phyloP scores from a whole-genome alignment of 202 grass and related monocot genomes.

The Bolboschoenoplectus hybrid region DNA sequence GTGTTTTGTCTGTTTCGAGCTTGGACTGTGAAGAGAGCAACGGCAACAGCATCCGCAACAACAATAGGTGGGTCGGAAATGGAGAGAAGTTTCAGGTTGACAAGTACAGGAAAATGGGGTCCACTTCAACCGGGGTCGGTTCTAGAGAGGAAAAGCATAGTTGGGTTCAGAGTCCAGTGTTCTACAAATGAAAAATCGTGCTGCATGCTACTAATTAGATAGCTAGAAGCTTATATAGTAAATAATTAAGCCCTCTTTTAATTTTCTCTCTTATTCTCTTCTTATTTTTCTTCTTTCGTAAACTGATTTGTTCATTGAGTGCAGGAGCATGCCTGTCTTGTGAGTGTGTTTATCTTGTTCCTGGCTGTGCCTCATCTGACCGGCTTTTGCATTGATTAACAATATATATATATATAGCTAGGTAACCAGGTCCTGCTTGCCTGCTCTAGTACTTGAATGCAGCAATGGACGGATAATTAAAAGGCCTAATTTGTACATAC shows the following conservation, averaged over 20 bases:
- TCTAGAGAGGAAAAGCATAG: constrained; percentile 51
- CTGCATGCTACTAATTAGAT: constrained; percentile 3
- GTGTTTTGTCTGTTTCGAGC: constrained; percentile 66
- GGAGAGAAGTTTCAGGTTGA: constrained; percentile 13
- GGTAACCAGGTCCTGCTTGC: too few relatives aligned
- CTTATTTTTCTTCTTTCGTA: neutral
- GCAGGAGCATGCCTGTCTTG: neutral
- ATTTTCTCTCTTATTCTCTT: constrained; percentile 13
- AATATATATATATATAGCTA: too few relatives aligned
- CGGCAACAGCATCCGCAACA: neutral
- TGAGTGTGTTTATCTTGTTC: neutral
- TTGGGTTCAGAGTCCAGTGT: constrained; percentile 48
- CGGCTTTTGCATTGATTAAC: neutral
- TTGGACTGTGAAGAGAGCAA: constrained; percentile 56
- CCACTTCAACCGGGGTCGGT: constrained; percentile 41
- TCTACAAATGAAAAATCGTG: constrained; percentile 26
- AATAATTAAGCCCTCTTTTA: neutral
- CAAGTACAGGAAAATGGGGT: constrained; percentile 36
- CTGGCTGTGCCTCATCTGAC: neutral
- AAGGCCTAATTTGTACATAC: too few relatives aligned
- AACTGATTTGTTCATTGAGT: neutral
- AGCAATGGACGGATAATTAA: too few relatives aligned
- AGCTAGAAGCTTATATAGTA: constrained; percentile 4
- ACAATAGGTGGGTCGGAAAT: constrained; percentile 18
- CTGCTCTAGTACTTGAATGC: too few relatives aligned